phyloP scores from a whole-genome alignment of 148 eudicot genomes.

The Amaranthus palmeri region DNA sequence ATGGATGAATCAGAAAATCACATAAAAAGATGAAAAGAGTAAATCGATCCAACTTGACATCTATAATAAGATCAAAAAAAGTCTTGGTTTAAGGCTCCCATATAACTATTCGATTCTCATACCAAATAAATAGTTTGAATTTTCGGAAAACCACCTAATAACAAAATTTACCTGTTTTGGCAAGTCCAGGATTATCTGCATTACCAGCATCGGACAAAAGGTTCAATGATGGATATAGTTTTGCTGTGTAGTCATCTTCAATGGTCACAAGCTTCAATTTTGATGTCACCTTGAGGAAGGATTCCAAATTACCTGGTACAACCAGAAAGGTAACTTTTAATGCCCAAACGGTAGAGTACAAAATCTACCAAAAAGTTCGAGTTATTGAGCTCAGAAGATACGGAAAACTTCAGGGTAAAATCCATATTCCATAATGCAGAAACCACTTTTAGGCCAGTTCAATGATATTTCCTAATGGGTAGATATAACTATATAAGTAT shows the following conservation, averaged over 20 bases:
- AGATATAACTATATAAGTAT: too few relatives aligned
- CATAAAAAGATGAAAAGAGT: background rate
- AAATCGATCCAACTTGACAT: background rate
- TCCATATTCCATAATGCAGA: too few relatives aligned
- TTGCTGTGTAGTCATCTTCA: conserved; percentile 57
- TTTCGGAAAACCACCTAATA: background rate
- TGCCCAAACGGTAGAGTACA: background rate
- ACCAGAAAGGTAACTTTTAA: conserved; percentile 3
- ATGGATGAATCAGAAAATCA: background rate
- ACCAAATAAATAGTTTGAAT: background rate
- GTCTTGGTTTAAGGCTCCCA: background rate
- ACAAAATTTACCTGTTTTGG: conserved; percentile 54
- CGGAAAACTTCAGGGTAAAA: background rate
- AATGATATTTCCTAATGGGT: too few relatives aligned
- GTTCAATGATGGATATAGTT: conserved; percentile 39
- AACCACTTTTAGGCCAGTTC: too few relatives aligned
- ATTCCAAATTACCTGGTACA: conserved; percentile 62
- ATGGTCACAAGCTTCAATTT: conserved; percentile 69
- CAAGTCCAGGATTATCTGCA: conserved; percentile 43
- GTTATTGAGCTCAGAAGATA: background rate
- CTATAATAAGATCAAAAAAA: background rate
- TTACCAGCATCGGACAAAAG: conserved; percentile 35
- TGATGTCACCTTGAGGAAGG: conserved; percentile 61
- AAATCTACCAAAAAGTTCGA: background rate
- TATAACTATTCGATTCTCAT: background rate